Evolutionary conservation across 805 yeast species (phyloP).

Genomic region (Metschnikowia lachancei): DNA sequence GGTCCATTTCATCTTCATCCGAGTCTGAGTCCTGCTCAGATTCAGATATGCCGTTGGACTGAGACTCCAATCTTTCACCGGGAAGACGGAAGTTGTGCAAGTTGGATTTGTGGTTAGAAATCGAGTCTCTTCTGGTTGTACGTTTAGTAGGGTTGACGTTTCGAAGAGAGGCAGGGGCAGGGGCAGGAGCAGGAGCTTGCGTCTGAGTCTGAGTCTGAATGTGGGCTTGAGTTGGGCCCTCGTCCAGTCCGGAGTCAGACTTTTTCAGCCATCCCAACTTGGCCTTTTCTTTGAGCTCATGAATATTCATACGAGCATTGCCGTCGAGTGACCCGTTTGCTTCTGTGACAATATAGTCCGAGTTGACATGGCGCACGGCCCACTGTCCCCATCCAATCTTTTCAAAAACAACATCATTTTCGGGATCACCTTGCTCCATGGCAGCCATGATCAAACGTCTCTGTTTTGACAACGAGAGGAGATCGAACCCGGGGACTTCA

Average conservation of each 20-base stretch:
- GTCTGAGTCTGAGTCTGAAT: too few relatives aligned
- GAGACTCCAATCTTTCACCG: constrained; percentile 23
- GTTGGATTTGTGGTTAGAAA: constrained; percentile 45
- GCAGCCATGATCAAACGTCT: constrained; percentile 87
- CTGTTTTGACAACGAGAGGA: constrained; percentile 80
- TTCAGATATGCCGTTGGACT: constrained; percentile 28
- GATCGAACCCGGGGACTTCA: constrained; percentile 77
- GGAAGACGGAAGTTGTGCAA: constrained; percentile 49
- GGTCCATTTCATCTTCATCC: constrained; percentile 24
- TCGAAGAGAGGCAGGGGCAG: constrained; percentile 40
- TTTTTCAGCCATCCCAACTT: constrained; percentile 43
- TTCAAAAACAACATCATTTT: constrained; percentile 69
- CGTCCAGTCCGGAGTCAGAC: constrained; percentile 19
- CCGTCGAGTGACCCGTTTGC: constrained; percentile 17
- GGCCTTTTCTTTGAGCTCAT: constrained; percentile 36
- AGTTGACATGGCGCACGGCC: constrained; percentile 65
- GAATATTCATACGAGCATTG: constrained; percentile 30
- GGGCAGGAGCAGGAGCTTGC: constrained; percentile 22
- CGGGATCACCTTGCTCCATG: constrained; percentile 66
- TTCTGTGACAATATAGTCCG: constrained; percentile 44
- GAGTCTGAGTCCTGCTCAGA: constrained; percentile 32
- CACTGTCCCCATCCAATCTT: constrained; percentile 99
- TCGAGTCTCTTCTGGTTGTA: constrained; percentile 46
- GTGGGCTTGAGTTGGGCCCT: constrained; percentile 8
- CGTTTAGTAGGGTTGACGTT: constrained; percentile 8